phyloP scores from a whole-genome alignment of 1,139 yeast genomes.

The Kazachstania sp. region DNA sequence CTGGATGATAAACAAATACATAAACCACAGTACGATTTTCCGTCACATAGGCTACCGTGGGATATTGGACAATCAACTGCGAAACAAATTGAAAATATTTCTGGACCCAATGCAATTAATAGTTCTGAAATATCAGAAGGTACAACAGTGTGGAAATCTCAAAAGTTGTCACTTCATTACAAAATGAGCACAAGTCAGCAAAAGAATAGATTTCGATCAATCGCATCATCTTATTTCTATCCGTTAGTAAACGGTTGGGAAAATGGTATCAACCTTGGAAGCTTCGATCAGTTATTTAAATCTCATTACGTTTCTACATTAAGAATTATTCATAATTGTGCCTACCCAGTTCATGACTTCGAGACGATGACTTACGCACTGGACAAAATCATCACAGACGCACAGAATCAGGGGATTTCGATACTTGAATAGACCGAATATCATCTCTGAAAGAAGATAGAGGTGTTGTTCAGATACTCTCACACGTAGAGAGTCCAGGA shows the following conservation, averaged over 20 bases:
- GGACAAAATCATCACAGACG: conserved; percentile 17
- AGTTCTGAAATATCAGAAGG: not conserved
- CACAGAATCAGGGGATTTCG: conserved; percentile 18
- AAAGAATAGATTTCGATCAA: conserved; percentile 22
- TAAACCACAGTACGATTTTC: conserved; percentile 31
- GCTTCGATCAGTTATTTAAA: conserved; percentile 32
- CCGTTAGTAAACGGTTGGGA: conserved; percentile 35
- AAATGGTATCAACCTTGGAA: conserved; percentile 33
- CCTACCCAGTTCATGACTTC: conserved; percentile 32
- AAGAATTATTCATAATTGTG: conserved; percentile 28
- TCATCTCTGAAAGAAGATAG: too few species aligned
- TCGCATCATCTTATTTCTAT: conserved; percentile 32
- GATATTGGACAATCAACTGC: conserved; percentile 10
- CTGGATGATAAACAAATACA: conserved; percentile 39
- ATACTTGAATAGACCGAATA: not conserved
- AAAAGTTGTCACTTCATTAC: conserved; percentile 19
- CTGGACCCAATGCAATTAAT: not conserved
- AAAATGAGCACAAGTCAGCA: conserved; percentile 12
- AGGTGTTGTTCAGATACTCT: too few species aligned
- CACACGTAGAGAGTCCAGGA: too few species aligned
- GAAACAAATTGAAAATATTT: conserved; percentile 9
- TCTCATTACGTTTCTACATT: conserved; percentile 33
- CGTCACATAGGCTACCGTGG: conserved; percentile 29
- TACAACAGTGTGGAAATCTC: conserved; percentile 28
- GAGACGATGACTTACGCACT: conserved; percentile 29